Evolutionary conservation across 2,329 filamentous ascomycete species (phyloP), one percentile per base, ranked within the genome.

Genomic region (Pseudopithomyces chartarum): DNA sequence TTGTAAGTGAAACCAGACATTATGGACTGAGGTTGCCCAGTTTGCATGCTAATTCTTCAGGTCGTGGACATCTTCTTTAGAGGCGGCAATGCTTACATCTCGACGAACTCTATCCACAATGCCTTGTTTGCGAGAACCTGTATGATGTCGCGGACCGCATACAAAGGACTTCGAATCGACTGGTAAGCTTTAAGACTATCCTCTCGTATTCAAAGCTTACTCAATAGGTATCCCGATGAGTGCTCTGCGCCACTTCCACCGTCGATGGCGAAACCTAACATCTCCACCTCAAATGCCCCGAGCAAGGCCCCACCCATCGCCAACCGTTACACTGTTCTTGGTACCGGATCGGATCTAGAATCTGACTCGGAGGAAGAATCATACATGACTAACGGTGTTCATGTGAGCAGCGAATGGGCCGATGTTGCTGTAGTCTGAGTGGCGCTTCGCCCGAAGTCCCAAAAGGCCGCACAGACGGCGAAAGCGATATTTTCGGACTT

Each of bases 51-150:
- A 13, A 15, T 22, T 22, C n/a, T 26, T 17, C 7, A 51, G 20
- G 84, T 96, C 11, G 81, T 95, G 66, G 84, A 84, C 42, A 77
- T 95, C 43, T 60, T 62, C 49, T 88, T 90, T 71, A 74, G 76
- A 2, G 78, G 81, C 17, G 81, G 81, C 3, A 84, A 87, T 71
- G 89, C 84, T 56, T 85, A 85, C 71, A 86, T 96, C 61, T 87
- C 85, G 54, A 91, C 88, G 7, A 96, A 93, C 73, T 92, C 90
- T 0, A 83, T 96, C 10, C 84, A 89, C 67, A 88, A 89, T 59
- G 89, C 91, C 11, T 82, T 91, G 51, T 91, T 88, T 74, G 90
- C 91, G 8, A 84, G 86, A 17, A 90, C 85, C 10, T 95, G 91
- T 77, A 90, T 96, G 88, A 87, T 89, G 84, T 81, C 77, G 54